Conservation (phyloP, 2,329 filamentous ascomycete species). For the Colletotrichum sp. region DNA sequence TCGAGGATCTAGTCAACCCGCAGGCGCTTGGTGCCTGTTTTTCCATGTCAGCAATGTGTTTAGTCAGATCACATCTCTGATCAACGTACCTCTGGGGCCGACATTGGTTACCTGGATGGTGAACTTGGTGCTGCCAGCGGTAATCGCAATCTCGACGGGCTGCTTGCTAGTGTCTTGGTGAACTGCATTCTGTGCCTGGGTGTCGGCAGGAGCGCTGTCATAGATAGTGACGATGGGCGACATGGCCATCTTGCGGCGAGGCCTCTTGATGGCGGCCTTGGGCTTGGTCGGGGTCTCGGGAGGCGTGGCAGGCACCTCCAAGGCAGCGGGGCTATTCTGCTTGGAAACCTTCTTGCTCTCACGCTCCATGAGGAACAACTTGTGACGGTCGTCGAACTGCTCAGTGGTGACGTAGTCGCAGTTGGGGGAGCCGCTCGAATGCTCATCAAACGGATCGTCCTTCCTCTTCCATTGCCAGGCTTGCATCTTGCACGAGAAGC, state of each 20-base stretch:
- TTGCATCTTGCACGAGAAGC: background rate
- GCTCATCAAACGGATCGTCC: constrained; percentile 2
- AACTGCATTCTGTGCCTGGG: background rate
- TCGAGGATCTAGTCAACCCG: fast-evolving
- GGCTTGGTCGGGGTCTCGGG: background rate
- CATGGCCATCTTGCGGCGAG: background rate
- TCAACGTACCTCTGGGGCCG: background rate
- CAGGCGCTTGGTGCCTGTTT: background rate
- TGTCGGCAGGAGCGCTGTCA: background rate
- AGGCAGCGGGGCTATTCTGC: fast-evolving
- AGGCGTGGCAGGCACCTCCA: background rate
- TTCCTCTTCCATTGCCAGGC: constrained; percentile 6
- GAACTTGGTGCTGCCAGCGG: background rate
- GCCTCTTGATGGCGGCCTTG: background rate
- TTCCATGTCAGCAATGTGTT: background rate
- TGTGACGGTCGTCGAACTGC: background rate
- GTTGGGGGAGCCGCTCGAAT: background rate
- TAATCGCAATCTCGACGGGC: background rate
- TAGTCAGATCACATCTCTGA: too few species aligned
- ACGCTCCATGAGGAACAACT: background rate
- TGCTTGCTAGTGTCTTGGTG: background rate
- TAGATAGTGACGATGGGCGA: background rate
- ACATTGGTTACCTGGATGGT: background rate
- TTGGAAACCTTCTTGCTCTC: background rate
- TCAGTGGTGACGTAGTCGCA: background rate